phyloP scores from a whole-genome alignment of 2,329 filamentous ascomycete species.

The Didymella pinodella region DNA sequence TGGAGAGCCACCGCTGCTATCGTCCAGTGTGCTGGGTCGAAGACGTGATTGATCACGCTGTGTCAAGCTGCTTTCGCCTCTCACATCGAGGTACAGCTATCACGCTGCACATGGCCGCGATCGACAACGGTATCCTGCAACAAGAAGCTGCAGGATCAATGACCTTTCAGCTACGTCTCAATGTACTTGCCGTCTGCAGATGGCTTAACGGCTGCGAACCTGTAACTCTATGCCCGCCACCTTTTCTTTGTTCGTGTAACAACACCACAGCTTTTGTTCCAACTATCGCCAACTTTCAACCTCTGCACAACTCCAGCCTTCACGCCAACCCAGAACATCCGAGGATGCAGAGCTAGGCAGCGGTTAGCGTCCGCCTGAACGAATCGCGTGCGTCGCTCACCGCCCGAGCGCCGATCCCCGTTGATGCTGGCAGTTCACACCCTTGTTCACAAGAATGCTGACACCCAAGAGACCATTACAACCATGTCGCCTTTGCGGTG shows the following conservation, averaged over 20 bases:
- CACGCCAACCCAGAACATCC: slow-evolving; percentile 34
- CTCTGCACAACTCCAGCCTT: slow-evolving; percentile 42
- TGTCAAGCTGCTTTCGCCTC: slow-evolving; percentile 12
- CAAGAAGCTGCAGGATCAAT: slow-evolving; percentile 4
- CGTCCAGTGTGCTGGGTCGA: slow-evolving; percentile 17
- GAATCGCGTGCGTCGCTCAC: slow-evolving; percentile 27
- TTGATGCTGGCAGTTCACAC: slow-evolving; percentile 35
- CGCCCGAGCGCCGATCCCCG: slow-evolving; percentile 42
- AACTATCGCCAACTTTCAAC: slow-evolving; percentile 25
- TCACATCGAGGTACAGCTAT: slow-evolving; percentile 21
- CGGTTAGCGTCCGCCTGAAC: slow-evolving; percentile 31
- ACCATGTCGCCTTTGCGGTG: slow-evolving; percentile 11
- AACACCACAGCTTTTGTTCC: slow-evolving; percentile 28
- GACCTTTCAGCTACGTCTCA: slow-evolving; percentile 8
- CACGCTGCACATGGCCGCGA: slow-evolving; percentile 18
- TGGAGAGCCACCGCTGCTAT: slow-evolving; percentile 24
- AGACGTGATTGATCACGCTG: slow-evolving; percentile 21
- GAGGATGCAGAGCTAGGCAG: slow-evolving; percentile 36
- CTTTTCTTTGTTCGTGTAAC: slow-evolving; percentile 22
- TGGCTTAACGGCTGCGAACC: slow-evolving; percentile 24
- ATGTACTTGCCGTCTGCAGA: slow-evolving; percentile 19
- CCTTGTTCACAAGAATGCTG: slow-evolving; percentile 31
- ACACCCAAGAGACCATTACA: slow-evolving; percentile 9
- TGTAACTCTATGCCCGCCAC: slow-evolving; percentile 17
- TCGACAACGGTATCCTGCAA: slow-evolving; percentile 14